Percentiles rank a stretch among this genome's conserved stretches.
phyloP scores from a whole-genome alignment of 495 filamentous ascomycete genomes.

The Lentithecium fluviatile region DNA sequence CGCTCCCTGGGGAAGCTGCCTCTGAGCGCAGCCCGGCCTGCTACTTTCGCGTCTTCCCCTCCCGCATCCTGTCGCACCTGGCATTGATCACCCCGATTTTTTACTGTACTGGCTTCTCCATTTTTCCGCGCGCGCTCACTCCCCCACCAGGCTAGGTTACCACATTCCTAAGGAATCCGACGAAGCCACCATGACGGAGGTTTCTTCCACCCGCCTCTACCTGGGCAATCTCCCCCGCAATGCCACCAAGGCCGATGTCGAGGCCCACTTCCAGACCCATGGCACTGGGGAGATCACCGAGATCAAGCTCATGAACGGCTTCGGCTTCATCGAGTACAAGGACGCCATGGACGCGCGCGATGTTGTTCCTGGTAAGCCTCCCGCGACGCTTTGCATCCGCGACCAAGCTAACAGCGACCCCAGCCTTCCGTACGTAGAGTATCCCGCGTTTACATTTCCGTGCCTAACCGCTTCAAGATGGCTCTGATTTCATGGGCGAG shows the following conservation, averaged over 20 bases:
- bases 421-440: constrained; percentile 56
- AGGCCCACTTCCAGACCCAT: constrained; percentile 91
- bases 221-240: constrained; percentile 95
- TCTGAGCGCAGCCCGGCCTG: constrained; percentile 5
- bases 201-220: constrained; percentile 91
- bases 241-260: constrained; percentile 94
- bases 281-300: constrained; percentile 96
- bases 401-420: constrained; percentile 19
- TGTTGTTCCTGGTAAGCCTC: constrained; percentile 84
- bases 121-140: constrained; percentile 15
- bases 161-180: not conserved
- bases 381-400: not conserved
- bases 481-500: constrained; percentile 96
- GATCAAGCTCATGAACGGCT: constrained; percentile 99
- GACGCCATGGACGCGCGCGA: constrained; percentile 95
- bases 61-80: not conserved
- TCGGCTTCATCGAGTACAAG: constrained; percentile 99
- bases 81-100: not conserved
- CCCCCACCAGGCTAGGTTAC: constrained; percentile 10
- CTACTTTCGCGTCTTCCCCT: not conserved
- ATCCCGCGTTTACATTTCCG: not conserved
- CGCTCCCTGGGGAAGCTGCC: not conserved
- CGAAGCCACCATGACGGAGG: constrained; percentile 60
- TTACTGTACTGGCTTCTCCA: not conserved
- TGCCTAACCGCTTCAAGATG: constrained; percentile 59